Percentiles rank a stretch among this genome's conserved stretches.
Evolutionary conservation across 2,329 filamentous ascomycete species (phyloP).

Genomic region (Fusarium fujikuroi): DNA sequence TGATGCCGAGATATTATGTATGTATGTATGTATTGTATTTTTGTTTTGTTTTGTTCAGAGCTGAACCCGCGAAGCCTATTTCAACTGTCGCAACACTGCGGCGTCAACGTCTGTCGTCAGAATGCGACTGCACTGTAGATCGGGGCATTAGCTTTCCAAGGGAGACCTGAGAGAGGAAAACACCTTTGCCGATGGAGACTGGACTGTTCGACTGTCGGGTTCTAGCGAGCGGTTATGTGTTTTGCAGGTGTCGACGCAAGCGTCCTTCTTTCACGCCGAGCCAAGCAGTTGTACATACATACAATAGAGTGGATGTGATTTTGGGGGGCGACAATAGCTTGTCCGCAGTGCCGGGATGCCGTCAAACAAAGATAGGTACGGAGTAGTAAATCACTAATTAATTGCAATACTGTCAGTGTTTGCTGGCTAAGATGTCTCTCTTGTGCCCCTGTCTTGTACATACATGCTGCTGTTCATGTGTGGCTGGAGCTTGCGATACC

Average conservation of each 20-base stretch:
- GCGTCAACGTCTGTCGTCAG: neutral
- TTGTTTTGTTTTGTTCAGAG: conserved; percentile 23
- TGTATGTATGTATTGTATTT: neutral
- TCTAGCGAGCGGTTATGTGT: conserved; percentile 30
- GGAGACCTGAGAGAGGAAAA: neutral
- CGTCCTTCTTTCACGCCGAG: conserved; percentile 16
- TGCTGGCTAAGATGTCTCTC: conserved; percentile 27
- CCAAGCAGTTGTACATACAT: conserved; percentile 15
- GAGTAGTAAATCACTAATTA: neutral
- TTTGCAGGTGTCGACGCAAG: conserved; percentile 29
- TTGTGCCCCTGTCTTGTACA: conserved; percentile 10
- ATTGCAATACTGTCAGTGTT: neutral
- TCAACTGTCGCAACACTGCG: neutral
- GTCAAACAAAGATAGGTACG: conserved; percentile 6
- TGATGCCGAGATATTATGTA: conserved; percentile 31
- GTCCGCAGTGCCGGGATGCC: conserved; percentile 32
- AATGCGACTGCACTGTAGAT: neutral
- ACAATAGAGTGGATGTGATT: conserved; percentile 20
- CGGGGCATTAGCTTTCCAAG: neutral
- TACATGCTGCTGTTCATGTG: neutral
- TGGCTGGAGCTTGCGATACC: conserved; percentile 18
- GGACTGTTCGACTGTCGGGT: neutral
- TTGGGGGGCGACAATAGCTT: conserved; percentile 38
- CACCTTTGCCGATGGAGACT: conserved; percentile 9
- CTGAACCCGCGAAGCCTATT: conserved; percentile 7